Evolutionary conservation across 208 protist genomes (phyloP), one percentile per base, ranked within the genome.

Genomic region (Histomonas meleagridis): DNA sequence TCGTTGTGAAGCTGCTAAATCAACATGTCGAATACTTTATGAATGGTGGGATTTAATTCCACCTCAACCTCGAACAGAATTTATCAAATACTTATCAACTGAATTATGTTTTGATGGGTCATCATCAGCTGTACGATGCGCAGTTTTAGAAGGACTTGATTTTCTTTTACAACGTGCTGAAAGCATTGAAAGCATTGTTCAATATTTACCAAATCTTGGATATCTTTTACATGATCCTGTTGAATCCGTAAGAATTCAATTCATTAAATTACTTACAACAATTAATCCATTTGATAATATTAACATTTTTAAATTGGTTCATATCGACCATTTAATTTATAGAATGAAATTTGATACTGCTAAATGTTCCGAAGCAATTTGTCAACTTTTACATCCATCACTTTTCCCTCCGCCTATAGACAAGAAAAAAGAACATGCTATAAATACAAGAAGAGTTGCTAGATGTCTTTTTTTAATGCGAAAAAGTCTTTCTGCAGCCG

Each of bases 241-340:
- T n/a, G 46, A 51, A 48, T 46, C 43, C 32, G 76, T 86, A 57
- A 23, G 76, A 38, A 55, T 55, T 28, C 40, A 43, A 38, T 86
- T 55, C 32, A 16, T 86, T 7, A 86, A 55, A 86, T 40, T 86
- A 26, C 28, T 86, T 21, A 86, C 18, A 10, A 86, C 76, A 26
- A 46, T 86, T 38, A 53, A 28, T 23, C 43, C 76, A 55, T 18
- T 51, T 1, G 32, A 12, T 14, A 86, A 49, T 38, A 14, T 86
- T 3, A 86, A 86, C 46, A 86, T 86, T 16, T 86, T 86, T n/a
- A 86, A 51, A 5, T 38, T 86, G 5, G 46, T 86, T 35, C 76
- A 86, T 55, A 86, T 86, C 0, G 76, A 86, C 16, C 76, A 86
- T 49, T 86, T 86, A 43, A 86, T 86, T 38, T 86, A 86, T 46